Evolutionary conservation across 2,329 filamentous ascomycete species (phyloP).

Genomic region (Diaporthe capsici): DNA sequence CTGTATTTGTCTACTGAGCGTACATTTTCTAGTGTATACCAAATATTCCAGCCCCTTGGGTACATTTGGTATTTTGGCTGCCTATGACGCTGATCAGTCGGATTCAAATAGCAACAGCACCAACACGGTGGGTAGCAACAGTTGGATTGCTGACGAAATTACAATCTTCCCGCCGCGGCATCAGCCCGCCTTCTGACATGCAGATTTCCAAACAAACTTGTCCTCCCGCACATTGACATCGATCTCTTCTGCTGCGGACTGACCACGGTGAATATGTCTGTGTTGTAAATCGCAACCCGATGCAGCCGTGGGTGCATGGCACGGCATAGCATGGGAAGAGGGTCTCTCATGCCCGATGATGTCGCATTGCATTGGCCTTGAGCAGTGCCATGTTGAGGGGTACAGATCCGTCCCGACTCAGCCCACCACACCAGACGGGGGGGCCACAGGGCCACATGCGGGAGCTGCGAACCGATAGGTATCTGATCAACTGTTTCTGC

Average conservation of each 20-base stretch:
- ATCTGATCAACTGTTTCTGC: neutral
- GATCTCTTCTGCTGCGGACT: neutral
- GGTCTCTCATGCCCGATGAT: slow-evolving; percentile 32
- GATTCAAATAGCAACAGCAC: slow-evolving; percentile 26
- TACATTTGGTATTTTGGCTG: neutral
- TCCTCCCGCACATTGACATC: neutral
- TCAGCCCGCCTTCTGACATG: slow-evolving; percentile 24
- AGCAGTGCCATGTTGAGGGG: slow-evolving; percentile 9
- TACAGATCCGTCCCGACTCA: slow-evolving; percentile 30
- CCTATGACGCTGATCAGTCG: slow-evolving; percentile 11
- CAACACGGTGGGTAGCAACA: slow-evolving; percentile 1
- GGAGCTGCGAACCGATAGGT: slow-evolving; percentile 15
- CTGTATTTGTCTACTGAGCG: neutral
- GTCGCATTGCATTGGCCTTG: slow-evolving; percentile 34
- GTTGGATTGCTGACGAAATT: slow-evolving; percentile 20
- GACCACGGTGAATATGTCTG: neutral
- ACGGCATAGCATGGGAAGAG: neutral
- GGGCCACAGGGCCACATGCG: slow-evolving; percentile 2
- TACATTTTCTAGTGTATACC: neutral
- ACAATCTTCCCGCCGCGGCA: slow-evolving; percentile 11
- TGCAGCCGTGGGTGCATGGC: neutral
- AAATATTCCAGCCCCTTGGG: neutral
- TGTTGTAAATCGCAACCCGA: slow-evolving; percentile 4
- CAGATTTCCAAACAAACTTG: neutral
- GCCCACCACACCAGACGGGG: slow-evolving; percentile 3